A percentile compares a stretch with the other conserved stretches of the same genome.
Conservation (phyloP, 352 stramenopile genomes). For the Phytophthora vignae region DNA sequence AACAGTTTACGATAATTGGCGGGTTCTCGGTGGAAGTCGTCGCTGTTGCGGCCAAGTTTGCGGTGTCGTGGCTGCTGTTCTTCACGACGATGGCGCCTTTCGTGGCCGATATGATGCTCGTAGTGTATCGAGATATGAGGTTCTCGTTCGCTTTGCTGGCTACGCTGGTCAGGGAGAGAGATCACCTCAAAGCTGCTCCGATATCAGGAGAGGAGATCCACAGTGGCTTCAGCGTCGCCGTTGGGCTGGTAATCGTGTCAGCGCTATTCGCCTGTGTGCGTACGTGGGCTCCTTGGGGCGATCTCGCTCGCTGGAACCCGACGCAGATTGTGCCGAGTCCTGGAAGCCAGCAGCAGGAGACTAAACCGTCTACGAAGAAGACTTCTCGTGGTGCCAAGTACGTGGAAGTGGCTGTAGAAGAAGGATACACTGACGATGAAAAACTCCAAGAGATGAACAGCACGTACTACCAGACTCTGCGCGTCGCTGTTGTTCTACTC, state of each 20-base stretch:
- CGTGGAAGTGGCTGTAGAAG: conserved; percentile 1
- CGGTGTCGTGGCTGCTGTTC: conserved; percentile 26
- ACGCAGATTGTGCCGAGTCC: not conserved
- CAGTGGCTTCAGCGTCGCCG: conserved; percentile 23
- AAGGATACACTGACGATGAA: not conserved
- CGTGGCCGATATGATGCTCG: conserved; percentile 38
- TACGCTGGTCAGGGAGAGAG: conserved; percentile 27
- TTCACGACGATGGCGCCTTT: conserved; percentile 31
- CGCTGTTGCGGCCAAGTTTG: not conserved
- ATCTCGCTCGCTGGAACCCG: conserved; percentile 17
- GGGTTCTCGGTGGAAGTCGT: conserved; percentile 2
- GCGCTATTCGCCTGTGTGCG: conserved; percentile 10
- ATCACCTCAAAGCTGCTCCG: conserved; percentile 39
- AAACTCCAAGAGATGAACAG: not conserved
- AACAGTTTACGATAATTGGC: not conserved
- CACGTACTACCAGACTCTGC: not conserved
- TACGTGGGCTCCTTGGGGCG: conserved; percentile 1
- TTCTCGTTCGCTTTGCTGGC: conserved; percentile 43
- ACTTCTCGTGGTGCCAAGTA: not conserved
- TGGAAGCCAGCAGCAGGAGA: not conserved
- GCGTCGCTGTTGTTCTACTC: not conserved
- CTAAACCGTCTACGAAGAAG: not conserved
- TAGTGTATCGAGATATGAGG: conserved; percentile 40
- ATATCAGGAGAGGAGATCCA: conserved; percentile 38
- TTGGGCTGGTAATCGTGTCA: conserved; percentile 14